Evolutionary conservation across 106 monocot genomes (phyloP), one percentile per base, ranked within the genome.

Genomic region (Agapanthus africanus): DNA sequence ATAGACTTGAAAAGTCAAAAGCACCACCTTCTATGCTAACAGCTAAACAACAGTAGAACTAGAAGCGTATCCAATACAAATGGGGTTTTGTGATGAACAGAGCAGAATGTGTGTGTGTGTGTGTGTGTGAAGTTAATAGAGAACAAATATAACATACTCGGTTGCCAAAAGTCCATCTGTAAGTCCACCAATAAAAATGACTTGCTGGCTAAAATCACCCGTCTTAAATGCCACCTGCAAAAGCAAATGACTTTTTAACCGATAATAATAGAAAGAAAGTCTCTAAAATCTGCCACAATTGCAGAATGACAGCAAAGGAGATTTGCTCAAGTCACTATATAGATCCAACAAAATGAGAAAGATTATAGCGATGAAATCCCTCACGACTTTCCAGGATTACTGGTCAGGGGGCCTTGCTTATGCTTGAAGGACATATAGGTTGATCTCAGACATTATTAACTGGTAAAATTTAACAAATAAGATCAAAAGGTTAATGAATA

Each of bases 171-270:
- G 65, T 69, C 99, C 99, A 81, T 99, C 90, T 2, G 90, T 90
- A 69, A 93, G 74, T 59, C 99, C 99, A 79, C 99, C 99, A 78
- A 99, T 76, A 66, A 93, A 90, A 81, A 99, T 83, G 37, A 93
- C 93, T 76, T 99, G 99, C 27, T 93, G 99, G 39, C 74, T 99
- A 63, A 90, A 99, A 74, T 93, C 99, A 42, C 90, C 99, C 56
- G 85, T 93, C 76, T 71, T 93, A 62, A 93, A 93, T 35, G 99
- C 99, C 74, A 87, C 93, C 99, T 99, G 75, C 61, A 76, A 36
- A 62, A 77, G 49, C 63, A 50, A 77, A 41, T 21, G 19, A 38
- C 14, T 56, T 49, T 30, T 56, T 56, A 64, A 64, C 64, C 7
- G n/a, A 59, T 44, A 59, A 31, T 6, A 66, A 74, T 23, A 52